Evolutionary conservation across 345 rosid species (phyloP), one percentile per base, ranked within the genome.

Genomic region (Eucalyptus victrix): DNA sequence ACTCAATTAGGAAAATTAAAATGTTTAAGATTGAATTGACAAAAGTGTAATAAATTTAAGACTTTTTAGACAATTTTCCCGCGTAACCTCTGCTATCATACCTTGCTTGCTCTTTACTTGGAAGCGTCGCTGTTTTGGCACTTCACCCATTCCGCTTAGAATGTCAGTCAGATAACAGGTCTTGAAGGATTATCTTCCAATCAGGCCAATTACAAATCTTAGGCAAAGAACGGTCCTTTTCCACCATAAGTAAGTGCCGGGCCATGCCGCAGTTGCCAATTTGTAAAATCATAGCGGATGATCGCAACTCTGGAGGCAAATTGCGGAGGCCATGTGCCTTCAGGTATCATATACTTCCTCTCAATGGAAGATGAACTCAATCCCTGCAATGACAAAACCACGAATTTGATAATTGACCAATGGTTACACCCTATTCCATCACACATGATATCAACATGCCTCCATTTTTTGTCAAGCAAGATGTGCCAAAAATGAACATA

Each of bases 11-110:
- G 4, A 21, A 53, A 53, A 53, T 53, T 53, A 11, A 53, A 53
- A 53, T 3, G 2, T 53, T 53, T 53, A 53, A 3, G 0, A 53
- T 53, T 53, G 26, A 53, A 21, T 53, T 53, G 0, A 0, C 0
- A 19, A 3, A 53, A 53, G 0, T 19, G 1, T 4, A 21, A 21
- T 53, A 53, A 8, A 2, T 21, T 53, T 21, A 53, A 53, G 58
- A 8, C 5, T 8, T 53, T 53, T 53, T 2, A 2, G 26, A 21
- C 1, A 53, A 53, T 1, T 53, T 53, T 53, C 11, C 11, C 1
- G 5, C 6, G 0, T 54, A 30, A 62, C 37, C 42, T 32, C 1
- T 9, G 37, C 80, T 18, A 18, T 69, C 5, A 34, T 18, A 69
- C 81, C 81, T 34, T 34, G 24, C 44, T 5, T 34, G 24, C 42